Evolutionary conservation across 805 yeast genomes (phyloP), one percentile per base, ranked within the genome.

Genomic region (Ogataea sp.): DNA sequence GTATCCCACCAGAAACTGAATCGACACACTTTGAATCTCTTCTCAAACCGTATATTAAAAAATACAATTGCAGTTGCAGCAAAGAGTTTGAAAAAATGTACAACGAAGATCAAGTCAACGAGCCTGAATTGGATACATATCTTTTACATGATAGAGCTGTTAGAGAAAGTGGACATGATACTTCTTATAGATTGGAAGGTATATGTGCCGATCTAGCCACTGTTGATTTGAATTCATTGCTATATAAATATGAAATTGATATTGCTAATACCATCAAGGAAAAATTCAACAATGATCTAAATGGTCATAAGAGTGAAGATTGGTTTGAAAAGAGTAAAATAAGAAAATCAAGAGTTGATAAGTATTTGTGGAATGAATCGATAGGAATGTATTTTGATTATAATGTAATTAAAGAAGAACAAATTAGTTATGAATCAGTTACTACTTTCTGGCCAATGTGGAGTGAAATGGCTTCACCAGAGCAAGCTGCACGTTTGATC

Each of bases 1-100:
- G 97, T n/a, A 77, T 90, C 32, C 97, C 98, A 5, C 97, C 97
- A 6, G 98, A 90, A 58, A 89, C 97, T 1, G 98, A 90, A 58
- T 68, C 88, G 0, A 78, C 86, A 2, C 98, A 93, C 64, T 90
- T 90, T 54, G 74, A 76, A 47, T 70, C 82, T 2, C 71, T 88
- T 11, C 65, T 90, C 48, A 53, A 61, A 37, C 88, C 90, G 3
- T 86, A 73, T 53, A 78, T 83, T 29, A 61, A 71, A 36, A 86
- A 85, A 56, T 65, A 84, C 54, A 59, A 69, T 78, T 8, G 39
- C 76, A 0, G 57, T 80, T 37, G 80, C n/a, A n/a, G n/a, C n/a
- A n/a, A 75, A 33, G 81, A 79, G 35, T 86, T 87, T 55, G 75
- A 81, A 45, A 61, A 70, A 34, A 67, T 70, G 52, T 93, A 90